phyloP scores from a whole-genome alignment of 2,329 filamentous ascomycete genomes.

The Penicillium sp. region DNA sequence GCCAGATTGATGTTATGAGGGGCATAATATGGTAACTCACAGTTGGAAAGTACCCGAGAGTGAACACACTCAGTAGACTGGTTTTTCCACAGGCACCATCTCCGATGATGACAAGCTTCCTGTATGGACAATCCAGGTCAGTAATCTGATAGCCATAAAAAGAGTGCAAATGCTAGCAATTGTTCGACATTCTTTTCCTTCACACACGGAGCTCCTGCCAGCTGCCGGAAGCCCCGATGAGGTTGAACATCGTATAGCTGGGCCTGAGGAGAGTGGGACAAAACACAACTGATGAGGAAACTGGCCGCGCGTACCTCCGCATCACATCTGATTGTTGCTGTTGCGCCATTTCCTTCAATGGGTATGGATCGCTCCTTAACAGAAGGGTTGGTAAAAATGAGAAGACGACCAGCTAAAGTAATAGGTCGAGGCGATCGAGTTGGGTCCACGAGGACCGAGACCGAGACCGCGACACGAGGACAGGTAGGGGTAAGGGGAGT shows the following conservation, averaged over 20 bases:
- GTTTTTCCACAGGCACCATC: constrained; percentile 98
- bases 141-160: not conserved
- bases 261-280: constrained; percentile 8
- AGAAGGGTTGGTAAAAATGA: constrained; percentile 7
- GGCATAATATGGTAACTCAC: constrained; percentile 53
- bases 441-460: constrained; percentile 9
- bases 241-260: constrained; percentile 3
- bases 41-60: constrained; percentile 93
- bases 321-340: constrained; percentile 41
- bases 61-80: constrained; percentile 94
- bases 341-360: constrained; percentile 33
- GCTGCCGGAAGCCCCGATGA: not conserved
- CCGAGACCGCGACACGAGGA: constrained; percentile 8
- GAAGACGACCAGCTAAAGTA: constrained; percentile 8
- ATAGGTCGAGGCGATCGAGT: constrained; percentile 9
- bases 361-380: constrained; percentile 1
- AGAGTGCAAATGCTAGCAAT: too few species aligned
- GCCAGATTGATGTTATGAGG: too few species aligned
- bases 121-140: constrained; percentile 37
- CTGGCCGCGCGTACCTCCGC: constrained; percentile 50
- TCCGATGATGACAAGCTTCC: constrained; percentile 94
- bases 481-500: constrained; percentile 11
- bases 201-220: too few species aligned
- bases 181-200: too few species aligned
- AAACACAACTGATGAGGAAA: constrained; percentile 3